Percentiles rank a stretch among this genome's conserved stretches.
Evolutionary conservation across 2,329 filamentous ascomycete species (phyloP).

Genomic region (Xylariaceae sp.): DNA sequence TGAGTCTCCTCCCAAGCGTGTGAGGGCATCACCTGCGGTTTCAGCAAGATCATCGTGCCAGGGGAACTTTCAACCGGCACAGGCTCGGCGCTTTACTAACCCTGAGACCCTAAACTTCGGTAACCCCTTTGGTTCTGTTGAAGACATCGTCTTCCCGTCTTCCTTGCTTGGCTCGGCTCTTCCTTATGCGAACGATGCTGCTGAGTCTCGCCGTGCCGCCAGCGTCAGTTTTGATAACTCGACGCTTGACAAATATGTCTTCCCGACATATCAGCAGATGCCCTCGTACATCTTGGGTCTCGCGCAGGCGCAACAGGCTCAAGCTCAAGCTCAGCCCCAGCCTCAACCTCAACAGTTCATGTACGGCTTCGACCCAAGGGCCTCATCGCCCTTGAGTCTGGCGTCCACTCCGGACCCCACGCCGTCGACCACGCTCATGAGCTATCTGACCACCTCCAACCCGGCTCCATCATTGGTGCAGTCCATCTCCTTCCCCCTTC

Average conservation of each 20-base stretch:
- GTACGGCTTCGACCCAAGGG: slow-evolving; percentile 45
- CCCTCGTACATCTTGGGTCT: slow-evolving; percentile 47
- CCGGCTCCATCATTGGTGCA: slow-evolving; percentile 78
- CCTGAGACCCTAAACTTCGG: slow-evolving; percentile 47
- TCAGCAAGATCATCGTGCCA: slow-evolving; percentile 29
- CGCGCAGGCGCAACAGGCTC: slow-evolving; percentile 26
- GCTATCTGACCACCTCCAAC: slow-evolving; percentile 73
- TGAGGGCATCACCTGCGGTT: slow-evolving; percentile 49
- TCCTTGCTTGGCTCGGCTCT: slow-evolving; percentile 65
- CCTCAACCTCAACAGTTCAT: slow-evolving; percentile 41
- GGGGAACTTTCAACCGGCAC: slow-evolving; percentile 40
- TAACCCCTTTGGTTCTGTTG: slow-evolving; percentile 33
- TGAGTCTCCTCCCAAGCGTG: slow-evolving; percentile 51
- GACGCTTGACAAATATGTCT: slow-evolving; percentile 65
- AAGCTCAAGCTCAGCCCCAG: not conserved
- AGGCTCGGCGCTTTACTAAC: slow-evolving; percentile 57
- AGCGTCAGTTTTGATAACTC: slow-evolving; percentile 62
- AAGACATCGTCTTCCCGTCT: slow-evolving; percentile 33
- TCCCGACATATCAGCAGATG: slow-evolving; percentile 77
- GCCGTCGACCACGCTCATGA: slow-evolving; percentile 64
- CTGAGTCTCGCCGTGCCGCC: slow-evolving; percentile 54
- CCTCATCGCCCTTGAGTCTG: slow-evolving; percentile 35
- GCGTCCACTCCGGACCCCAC: slow-evolving; percentile 41
- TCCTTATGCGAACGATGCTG: slow-evolving; percentile 47
- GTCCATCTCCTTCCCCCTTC: slow-evolving; percentile 64